Evolutionary conservation across 2,329 filamentous ascomycete species (phyloP).

Genomic region (Aciculosporium take): DNA sequence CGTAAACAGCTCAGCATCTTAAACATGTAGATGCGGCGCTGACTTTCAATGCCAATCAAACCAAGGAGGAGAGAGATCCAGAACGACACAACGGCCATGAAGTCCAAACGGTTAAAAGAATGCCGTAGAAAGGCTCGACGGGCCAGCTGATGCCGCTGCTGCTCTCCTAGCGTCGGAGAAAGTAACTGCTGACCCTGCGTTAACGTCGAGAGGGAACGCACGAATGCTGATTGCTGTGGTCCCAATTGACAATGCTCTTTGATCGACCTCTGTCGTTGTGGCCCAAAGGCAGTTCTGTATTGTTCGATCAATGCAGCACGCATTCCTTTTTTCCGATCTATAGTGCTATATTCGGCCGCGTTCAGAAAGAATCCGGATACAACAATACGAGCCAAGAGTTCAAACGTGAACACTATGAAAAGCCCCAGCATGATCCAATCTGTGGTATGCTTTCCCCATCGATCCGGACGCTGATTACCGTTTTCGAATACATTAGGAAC

Average conservation of each 20-base stretch:
- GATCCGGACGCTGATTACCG: constrained; percentile 42
- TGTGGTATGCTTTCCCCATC: constrained; percentile 54
- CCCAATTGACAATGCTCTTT: constrained; percentile 34
- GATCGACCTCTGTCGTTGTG: constrained; percentile 57
- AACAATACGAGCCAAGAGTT: constrained; percentile 68
- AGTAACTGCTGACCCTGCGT: constrained; percentile 45
- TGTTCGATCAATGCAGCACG: constrained; percentile 62
- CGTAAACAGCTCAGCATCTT: constrained; percentile 93
- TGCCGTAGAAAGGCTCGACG: constrained; percentile 86
- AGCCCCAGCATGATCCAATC: constrained; percentile 72
- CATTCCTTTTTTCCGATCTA: constrained; percentile 63
- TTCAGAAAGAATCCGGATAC: constrained; percentile 92
- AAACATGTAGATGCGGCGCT: constrained; percentile 71
- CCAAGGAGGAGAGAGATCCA: constrained; percentile 79
- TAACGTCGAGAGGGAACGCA: constrained; percentile 68
- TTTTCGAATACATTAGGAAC: constrained; percentile 53
- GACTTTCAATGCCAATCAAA: constrained; percentile 52
- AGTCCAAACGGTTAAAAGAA: constrained; percentile 90
- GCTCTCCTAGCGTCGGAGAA: constrained; percentile 54
- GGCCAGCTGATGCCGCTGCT: constrained; percentile 73
- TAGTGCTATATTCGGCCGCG: constrained; percentile 79
- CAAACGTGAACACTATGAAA: constrained; percentile 80
- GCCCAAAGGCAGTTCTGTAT: constrained; percentile 66
- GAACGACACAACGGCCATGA: constrained; percentile 84
- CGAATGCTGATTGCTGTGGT: constrained; percentile 48